Evolutionary conservation across 1,284 basidiomycete species (phyloP), one percentile per base, ranked within the genome.

Genomic region (Apiotrichum siamense): DNA sequence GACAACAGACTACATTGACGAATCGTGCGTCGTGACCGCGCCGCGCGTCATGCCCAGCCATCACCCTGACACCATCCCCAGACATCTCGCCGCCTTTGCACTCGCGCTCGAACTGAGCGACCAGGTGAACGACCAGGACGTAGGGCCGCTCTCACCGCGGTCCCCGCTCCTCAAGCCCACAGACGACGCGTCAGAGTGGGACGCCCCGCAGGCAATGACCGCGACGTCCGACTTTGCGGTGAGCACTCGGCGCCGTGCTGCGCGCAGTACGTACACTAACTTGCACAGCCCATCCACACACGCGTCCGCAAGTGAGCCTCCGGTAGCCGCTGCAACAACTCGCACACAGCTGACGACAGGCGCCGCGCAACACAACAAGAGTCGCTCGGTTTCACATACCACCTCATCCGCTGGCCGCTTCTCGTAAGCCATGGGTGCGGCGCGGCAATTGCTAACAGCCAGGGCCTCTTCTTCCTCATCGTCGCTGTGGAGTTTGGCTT

Each of bases 201-300:
- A 41, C 23, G 37, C 33, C 21, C 6, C 40, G 40, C 4, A 85
- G 64, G 91, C 89, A 74, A 83, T 96, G 15, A 85, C 87, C 46
- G 90, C 91, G 0, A 76, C 93, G 39, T 89, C 86, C 11, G 92
- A 96, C 72, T 97, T 94, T 68, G 92, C 92, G 2, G 70, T 72
- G 40, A 55, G n/a, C n/a, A n/a, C n/a, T n/a, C n/a, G n/a, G n/a
- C n/a, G n/a, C n/a, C n/a, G 70, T 64, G 18, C 10, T 13, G 23
- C 26, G 12, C 23, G 23, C 20, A 9, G 13, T 33, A 25, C 41
- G 21, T 15, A 38, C 21, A 18, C 31, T 35, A 40, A 33, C 35
- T 15, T 11, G 21, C 13, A 10, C 24, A 72, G 70, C 92, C 92
- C 0, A 83, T 97, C 18, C 88, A 93, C 67, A 74, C 88, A 59